Conservation (phyloP, 768 basidiomycete genomes). For the Phaeolepiota aurea region DNA sequence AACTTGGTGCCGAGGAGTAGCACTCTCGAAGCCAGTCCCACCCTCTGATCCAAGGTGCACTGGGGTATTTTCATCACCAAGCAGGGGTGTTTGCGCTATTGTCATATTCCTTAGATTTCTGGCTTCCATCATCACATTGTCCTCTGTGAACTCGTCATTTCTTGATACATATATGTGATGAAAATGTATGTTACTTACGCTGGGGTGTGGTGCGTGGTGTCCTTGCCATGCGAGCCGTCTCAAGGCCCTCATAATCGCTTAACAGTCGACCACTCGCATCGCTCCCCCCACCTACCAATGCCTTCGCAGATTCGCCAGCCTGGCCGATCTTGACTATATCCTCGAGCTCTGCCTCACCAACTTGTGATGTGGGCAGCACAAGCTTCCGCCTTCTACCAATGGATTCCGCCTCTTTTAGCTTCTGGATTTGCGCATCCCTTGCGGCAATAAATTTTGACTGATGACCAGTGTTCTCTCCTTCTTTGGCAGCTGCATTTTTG, state of each 20-base stretch:
- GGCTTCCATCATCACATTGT: conserved; percentile 91
- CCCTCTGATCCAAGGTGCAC: conserved; percentile 65
- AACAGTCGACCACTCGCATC: conserved; percentile 82
- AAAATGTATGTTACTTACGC: conserved; percentile 44
- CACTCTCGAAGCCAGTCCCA: conserved; percentile 90
- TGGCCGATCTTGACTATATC: conserved; percentile 98
- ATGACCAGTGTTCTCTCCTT: conserved; percentile 49
- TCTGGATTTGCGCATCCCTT: conserved; percentile 95
- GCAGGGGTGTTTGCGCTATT: conserved; percentile 83
- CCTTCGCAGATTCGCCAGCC: conserved; percentile 83
- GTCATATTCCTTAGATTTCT: conserved; percentile 94
- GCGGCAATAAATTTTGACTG: conserved; percentile 96
- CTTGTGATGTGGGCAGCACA: conserved; percentile 81
- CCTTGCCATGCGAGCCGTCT: conserved; percentile 82
- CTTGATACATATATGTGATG: conserved; percentile 3
- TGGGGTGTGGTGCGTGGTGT: conserved; percentile 94
- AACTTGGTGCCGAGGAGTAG: conserved; percentile 87
- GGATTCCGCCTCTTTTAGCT: conserved; percentile 94
- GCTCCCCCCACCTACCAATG: conserved; percentile 72
- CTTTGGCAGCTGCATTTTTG: conserved; percentile 53
- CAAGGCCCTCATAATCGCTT: conserved; percentile 88
- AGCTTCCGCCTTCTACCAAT: conserved; percentile 84
- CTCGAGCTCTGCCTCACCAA: conserved; percentile 90
- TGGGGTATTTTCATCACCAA: conserved; percentile 97
- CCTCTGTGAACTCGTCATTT: too few species aligned